Evolutionary conservation across 2,329 filamentous ascomycete genomes (phyloP).

Genomic region (Penicillium sumatraense): DNA sequence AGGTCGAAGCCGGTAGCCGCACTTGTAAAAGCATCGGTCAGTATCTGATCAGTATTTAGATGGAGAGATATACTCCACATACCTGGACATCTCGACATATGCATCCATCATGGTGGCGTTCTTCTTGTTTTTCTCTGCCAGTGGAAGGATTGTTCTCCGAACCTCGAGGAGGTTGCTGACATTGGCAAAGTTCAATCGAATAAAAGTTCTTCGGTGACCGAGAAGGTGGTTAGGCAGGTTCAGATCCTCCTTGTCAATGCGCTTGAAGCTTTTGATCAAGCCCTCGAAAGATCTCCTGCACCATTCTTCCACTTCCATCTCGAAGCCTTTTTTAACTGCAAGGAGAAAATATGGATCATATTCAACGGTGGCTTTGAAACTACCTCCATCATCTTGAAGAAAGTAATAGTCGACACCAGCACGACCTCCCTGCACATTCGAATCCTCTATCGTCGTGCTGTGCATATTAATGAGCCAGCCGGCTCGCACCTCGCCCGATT

Average conservation of each 20-base stretch:
- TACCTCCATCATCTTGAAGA: constrained; percentile 82
- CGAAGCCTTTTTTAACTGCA: constrained; percentile 83
- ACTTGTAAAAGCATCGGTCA: constrained; percentile 50
- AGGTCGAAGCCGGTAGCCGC: constrained; percentile 86
- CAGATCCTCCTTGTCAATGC: constrained; percentile 89
- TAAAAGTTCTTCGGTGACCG: constrained; percentile 84
- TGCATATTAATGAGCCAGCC: constrained; percentile 98
- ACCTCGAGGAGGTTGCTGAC: constrained; percentile 85
- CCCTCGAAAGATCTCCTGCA: constrained; percentile 78
- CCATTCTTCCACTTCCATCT: constrained; percentile 97
- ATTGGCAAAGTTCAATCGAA: constrained; percentile 86
- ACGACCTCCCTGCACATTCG: constrained; percentile 79
- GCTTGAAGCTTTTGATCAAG: constrained; percentile 75
- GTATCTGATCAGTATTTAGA: constrained; percentile 1
- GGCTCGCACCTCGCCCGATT: constrained; percentile 79
- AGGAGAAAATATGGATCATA: constrained; percentile 97
- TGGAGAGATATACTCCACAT: constrained; percentile 7
- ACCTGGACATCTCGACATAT: constrained; percentile 94
- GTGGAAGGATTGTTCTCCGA: constrained; percentile 79
- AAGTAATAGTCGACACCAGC: constrained; percentile 97
- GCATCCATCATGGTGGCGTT: constrained; percentile 97
- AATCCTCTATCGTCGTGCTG: constrained; percentile 82
- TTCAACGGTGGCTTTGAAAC: constrained; percentile 94
- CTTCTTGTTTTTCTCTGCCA: constrained; percentile 96
- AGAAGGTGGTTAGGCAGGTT: constrained; percentile 94